Evolutionary conservation across 176 grass and related monocot species (phyloP), one percentile per base, ranked within the genome.

Genomic region (Triticum dicoccoides): DNA sequence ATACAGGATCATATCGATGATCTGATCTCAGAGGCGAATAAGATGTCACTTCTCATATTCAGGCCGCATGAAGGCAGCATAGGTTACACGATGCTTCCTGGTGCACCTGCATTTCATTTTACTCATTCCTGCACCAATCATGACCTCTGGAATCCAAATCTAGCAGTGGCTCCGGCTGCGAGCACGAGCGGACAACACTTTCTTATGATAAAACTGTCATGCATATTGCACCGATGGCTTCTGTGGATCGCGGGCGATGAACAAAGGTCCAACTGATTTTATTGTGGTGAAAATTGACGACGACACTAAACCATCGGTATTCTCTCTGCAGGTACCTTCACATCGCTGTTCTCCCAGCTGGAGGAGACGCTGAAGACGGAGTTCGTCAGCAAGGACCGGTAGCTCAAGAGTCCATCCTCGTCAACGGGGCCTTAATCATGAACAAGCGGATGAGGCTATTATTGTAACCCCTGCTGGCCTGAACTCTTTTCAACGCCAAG

Each of bases 341-440:
- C 89, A 49, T 88, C 86, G 12, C 69, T 92, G 59, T 90, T 93
- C 81, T 95, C 41, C 24, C 89, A 81, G 58, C 83, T 95, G 78
- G 95, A 98, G 78, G 93, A 91, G 24, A 64, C 84, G 2, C 70
- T 93, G 35, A 93, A 81, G 77, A 84, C 34, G 58, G 88, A 98
- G 66, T 92, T 90, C 33, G 35, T 84, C 61, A 73, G 39, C 21
- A 93, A 92, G 62, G 45, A 73, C 2, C 32, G 82, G 82, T 91
- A 77, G 83, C 27, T 86, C 45, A 39, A 52, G 37, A 35, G 45
- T 42, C 41, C 25, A 78, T 44, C 51, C 66, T 3, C 23, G 9
- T 20, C 8, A 45, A 37, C 0, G 0, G 51, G 0, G 0, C 51
- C 15, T 17, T 54, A 0, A 54, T 67, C 27, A 37, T 41, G 49